Evolutionary conservation across 345 rosid genomes (phyloP), one percentile per base, ranked within the genome.

Genomic region (Lepidium didymum): DNA sequence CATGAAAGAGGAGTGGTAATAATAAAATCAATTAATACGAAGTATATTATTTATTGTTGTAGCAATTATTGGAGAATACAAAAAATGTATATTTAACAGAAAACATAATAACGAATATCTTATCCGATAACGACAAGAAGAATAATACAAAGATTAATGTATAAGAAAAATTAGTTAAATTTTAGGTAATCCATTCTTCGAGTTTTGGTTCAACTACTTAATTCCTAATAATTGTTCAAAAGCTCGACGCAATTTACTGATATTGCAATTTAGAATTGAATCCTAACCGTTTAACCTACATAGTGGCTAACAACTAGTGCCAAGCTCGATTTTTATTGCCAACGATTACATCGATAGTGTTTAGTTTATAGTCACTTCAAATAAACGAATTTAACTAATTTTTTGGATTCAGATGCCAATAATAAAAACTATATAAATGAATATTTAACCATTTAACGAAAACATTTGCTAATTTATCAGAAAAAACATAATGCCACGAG

Each of bases 91-190:
- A 38, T 27, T 46, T 47, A 72, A 72, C 76, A 8, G 61, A 65
- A 49, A 73, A 73, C 77, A 41, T 67, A 73, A 64, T 57, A 72
- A 64, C 76, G 66, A 73, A 64, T 73, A 73, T 64, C 54, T 72
- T 64, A 72, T 57, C 72, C 67, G 62, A 66, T 5, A 73, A 58
- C 7, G 72, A 73, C 72, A 73, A 73, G 13, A 1, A 18, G 40
- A 52, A 65, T 50, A 23, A 9, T 43, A 6, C 33, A 29, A 19
- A 5, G 33, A 29, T 29, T 27, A 34, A 42, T 52, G 62, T 27
- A 41, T 52, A 13, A 55, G 64, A 23, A 56, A 19, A 64, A 38
- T 40, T 46, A 47, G 58, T 64, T 63, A 57, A 40, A 65, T 38
- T 41, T 72, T 73, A 65, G 61, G 70, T 56, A n/a, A 51, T 46